Base-by-base conservation (phyloP, 2,329 filamentous ascomycete genomes). In the Grosmannia serpens region DNA sequence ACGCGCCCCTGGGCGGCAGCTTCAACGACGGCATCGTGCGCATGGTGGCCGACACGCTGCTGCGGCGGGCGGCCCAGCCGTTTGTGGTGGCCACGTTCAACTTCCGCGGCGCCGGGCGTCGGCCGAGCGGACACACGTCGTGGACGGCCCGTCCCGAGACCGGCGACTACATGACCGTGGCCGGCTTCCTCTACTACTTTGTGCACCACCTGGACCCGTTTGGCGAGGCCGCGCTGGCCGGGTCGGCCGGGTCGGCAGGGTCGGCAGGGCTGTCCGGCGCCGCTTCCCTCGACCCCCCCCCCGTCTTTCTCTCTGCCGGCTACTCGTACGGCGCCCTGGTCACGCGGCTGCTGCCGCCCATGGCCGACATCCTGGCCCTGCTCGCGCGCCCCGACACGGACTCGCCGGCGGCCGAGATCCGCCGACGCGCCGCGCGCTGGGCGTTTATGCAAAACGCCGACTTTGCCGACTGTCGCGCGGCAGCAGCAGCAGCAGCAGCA, bases 271-370 rank as follows among this genome's bases (percentile, higher is more conserved):
- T n/a, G n/a, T n/a, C 38, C 15, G 6, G 38, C 10, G 6, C 3
- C 33, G 15, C 4, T 56, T 49, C 22, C 49, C 63, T 8, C 57
- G 33, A 8, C 31, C 20, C 60, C 15, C 38, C 53, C 4, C 72
- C 70, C 2, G 58, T 76, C 53, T 67, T 85, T 3, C 66, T 96
- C 6, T 75, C 56, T 8, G 86, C 81, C 2, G 91, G 91, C 15
- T 96, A 96, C 70, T 96, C 91, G 0, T 96, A 96, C 70, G 94
- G 94, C 50, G 89, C 90, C 5, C 80, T 96, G 67, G 82, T 97
- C 46, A 84, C 89, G 2, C 84, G 81, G 0, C 83, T 86, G 59
- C 78, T 95, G 0, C 89, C 90, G 0, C 76, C 83, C 0, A 71
- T 86, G 41, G 69, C 75, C 13, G 70, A 76, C 0, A 81, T 95